A percentile compares a stretch with the other conserved stretches of the same genome.
Conservation (phyloP, 2,329 filamentous ascomycete species). For the Fusarium siculi region DNA sequence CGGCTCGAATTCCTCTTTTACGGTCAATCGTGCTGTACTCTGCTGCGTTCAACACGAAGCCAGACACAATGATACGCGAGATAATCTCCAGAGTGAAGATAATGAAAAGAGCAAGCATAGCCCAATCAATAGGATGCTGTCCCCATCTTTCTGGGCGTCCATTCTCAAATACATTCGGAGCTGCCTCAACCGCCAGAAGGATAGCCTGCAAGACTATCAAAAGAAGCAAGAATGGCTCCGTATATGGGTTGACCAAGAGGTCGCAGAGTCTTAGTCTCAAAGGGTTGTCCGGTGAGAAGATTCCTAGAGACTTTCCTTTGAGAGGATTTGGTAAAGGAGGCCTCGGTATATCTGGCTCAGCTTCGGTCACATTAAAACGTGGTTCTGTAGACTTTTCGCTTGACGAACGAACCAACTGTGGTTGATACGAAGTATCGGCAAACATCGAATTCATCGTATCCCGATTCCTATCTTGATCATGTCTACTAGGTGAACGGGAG, state of each 20-base stretch:
- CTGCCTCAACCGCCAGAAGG: conserved; percentile 86
- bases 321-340: conserved; percentile 72
- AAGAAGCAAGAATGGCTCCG: conserved; percentile 86
- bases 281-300: conserved; percentile 82
- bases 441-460: conserved; percentile 50
- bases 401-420: conserved; percentile 57
- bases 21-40: conserved; percentile 94
- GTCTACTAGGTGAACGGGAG: conserved; percentile 65
- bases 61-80: conserved; percentile 89
- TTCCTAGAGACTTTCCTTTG: conserved; percentile 84
- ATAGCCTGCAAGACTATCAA: conserved; percentile 90
- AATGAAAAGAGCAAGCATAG: conserved; percentile 83
- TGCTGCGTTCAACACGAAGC: conserved; percentile 87
- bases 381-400: conserved; percentile 56
- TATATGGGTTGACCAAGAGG: conserved; percentile 84
- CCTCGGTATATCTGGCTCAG: conserved; percentile 25
- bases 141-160: conserved; percentile 74
- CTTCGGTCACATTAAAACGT: conserved; percentile 32
- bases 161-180: conserved; percentile 74
- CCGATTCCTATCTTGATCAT: conserved; percentile 44
- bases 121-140: conserved; percentile 76
- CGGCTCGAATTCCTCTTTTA: conserved; percentile 77
- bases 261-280: conserved; percentile 82
- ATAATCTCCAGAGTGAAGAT: conserved; percentile 90
- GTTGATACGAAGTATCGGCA: conserved; percentile 62